A percentile compares a stretch with the other conserved stretches of the same genome.
phyloP scores from a whole-genome alignment of 163 green algal species.

The Scenedesmus sp. region DNA sequence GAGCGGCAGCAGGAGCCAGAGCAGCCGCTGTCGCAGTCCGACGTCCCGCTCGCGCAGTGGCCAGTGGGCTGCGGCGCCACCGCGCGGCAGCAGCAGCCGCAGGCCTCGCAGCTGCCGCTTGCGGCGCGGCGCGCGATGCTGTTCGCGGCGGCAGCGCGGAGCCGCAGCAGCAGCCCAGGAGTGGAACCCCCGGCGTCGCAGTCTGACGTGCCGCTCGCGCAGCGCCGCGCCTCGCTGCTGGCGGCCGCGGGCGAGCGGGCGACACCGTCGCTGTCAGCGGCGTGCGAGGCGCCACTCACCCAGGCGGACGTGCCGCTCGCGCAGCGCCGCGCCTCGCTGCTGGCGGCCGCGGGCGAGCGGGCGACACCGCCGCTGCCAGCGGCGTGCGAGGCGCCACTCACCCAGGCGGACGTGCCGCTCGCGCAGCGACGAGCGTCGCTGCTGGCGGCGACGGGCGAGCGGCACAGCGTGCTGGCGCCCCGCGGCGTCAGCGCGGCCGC shows the following conservation, averaged over 20 bases:
- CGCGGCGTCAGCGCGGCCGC: too few species aligned
- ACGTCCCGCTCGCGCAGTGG: constrained; percentile 3
- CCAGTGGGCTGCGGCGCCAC: background rate
- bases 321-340: background rate
- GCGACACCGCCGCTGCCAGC: too few species aligned
- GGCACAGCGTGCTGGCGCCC: background rate
- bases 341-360: constrained; percentile 14
- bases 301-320: background rate
- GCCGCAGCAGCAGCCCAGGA: constrained; percentile 14
- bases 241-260: too few species aligned
- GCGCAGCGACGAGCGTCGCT: background rate
- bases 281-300: background rate
- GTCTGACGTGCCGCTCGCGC: background rate
- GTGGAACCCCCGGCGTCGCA: background rate
- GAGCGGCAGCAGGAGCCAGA: constrained; percentile 6
- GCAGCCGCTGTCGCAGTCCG: constrained; percentile 27
- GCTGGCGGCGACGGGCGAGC: background rate
- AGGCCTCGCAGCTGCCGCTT: background rate
- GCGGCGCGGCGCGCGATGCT: too few species aligned
- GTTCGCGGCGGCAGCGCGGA: background rate
- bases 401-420: background rate
- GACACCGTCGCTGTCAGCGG: background rate
- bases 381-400: too few species aligned
- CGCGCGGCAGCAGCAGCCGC: background rate
- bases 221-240: background rate